Evolutionary conservation across 768 basidiomycete species (phyloP), one percentile per base, ranked within the genome.

Genomic region (Phylloporus rhodoxanthus): DNA sequence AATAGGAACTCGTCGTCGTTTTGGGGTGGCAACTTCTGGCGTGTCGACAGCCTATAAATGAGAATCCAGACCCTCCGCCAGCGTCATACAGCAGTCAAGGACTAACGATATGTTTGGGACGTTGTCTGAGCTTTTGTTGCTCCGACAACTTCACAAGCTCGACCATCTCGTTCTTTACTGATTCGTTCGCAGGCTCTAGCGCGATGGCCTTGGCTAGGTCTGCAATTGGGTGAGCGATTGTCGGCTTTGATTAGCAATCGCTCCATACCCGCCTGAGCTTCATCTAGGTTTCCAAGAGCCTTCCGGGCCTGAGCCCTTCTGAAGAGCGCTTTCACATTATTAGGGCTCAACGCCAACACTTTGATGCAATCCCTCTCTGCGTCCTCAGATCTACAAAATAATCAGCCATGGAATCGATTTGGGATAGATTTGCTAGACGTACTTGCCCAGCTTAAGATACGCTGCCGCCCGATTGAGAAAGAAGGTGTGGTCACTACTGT

Each of bases 401-500:
- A 49, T 52, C 39, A 54, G 48, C 7, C 40, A n/a, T 38, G 48
- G 30, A 37, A 39, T 26, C 15, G 28, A n/a, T 21, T 26, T 42
- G 34, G 39, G 17, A 21, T 23, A 21, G 5, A 19, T 40, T 20
- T 21, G 28, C 1, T 9, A 26, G 68, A 84, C 91, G 73, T 75
- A 92, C 92, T 95, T 96, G 79, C 82, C 84, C 72, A 95, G 79
- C 76, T 92, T 94, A 53, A 97, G 77, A 72, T 94, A 94, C 23
- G 91, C 90, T 30, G 90, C 87, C 3, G 91, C 89, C 38, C 94
- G 81, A 63, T 97, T 97, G 29, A 94, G 74, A 29, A 85, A 82
- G 55, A 84, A 87, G 0, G 89, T 86, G n/a, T 79, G 72, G 59
- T 95, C 89, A 0, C 64, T 71, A 10, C 71, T 64, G 66, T 94